These are phyloP conservation scores for Breynia disticha DNA, from an alignment of 441 rosid genomes.

Conservation along the genomic window DNA sequence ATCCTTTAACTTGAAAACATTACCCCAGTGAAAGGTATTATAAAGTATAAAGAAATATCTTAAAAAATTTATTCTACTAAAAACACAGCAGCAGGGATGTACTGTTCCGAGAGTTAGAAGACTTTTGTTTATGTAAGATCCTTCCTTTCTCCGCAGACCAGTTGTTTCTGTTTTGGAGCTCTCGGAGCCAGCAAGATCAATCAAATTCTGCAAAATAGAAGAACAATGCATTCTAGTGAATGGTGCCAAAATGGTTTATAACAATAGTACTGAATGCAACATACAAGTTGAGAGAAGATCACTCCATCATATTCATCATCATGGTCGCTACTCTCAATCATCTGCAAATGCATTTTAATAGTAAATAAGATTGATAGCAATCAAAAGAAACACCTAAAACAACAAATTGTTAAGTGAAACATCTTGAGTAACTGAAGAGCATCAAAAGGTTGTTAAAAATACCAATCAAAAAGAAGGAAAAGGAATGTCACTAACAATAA, in stretches of 20 bases:
- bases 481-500: neutral
- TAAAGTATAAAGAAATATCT: neutral
- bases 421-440: neutral
- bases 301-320: conserved; percentile 99
- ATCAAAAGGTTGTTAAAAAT: neutral
- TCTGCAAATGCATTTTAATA: conserved; percentile 43
- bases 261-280: conserved; percentile 16
- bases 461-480: neutral
- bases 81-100: conserved; percentile 21
- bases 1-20: neutral
- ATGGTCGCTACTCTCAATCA: conserved; percentile 93
- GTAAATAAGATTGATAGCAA: conserved; percentile 10
- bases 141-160: conserved; percentile 95
- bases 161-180: conserved; percentile 99
- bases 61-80: neutral
- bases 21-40: neutral
- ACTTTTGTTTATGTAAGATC: conserved; percentile 98
- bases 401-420: neutral
- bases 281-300: conserved; percentile 95
- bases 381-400: neutral
- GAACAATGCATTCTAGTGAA: neutral
- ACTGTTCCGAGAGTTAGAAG: conserved; percentile 99
- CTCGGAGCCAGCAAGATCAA: conserved; percentile 99
- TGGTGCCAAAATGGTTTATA: neutral
- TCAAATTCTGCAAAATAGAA: conserved; percentile 60